Evolutionary conservation across 2,329 filamentous ascomycete species (phyloP).

Genomic region (Fusarium miscanthi): DNA sequence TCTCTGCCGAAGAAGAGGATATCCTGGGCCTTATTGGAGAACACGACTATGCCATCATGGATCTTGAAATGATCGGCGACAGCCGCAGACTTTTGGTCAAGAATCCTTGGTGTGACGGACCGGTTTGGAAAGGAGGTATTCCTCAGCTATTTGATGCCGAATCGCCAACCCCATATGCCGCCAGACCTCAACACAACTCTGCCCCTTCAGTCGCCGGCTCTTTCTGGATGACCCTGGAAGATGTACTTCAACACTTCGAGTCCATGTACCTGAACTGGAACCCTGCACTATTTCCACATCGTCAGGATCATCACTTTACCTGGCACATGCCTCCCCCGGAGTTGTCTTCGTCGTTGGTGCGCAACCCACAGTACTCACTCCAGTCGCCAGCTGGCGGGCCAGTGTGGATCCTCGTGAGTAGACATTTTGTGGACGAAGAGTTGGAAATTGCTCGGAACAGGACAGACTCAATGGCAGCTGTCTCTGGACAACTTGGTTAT

Average conservation of each 20-base stretch:
- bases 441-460: slow-evolving; percentile 64
- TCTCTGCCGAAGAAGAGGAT: slow-evolving; percentile 80
- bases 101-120: slow-evolving; percentile 93
- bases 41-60: slow-evolving; percentile 93
- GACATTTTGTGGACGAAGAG: slow-evolving; percentile 82
- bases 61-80: slow-evolving; percentile 72
- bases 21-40: slow-evolving; percentile 85
- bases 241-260: slow-evolving; percentile 91
- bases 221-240: slow-evolving; percentile 93
- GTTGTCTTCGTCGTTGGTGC: slow-evolving; percentile 66
- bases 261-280: slow-evolving; percentile 99
- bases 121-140: slow-evolving; percentile 70
- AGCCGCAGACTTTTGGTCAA: slow-evolving; percentile 83
- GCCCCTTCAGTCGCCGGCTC: slow-evolving; percentile 67
- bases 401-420: slow-evolving; percentile 86
- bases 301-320: slow-evolving; percentile 89
- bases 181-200: slow-evolving; percentile 11
- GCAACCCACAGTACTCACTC: slow-evolving; percentile 79
- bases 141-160: background rate
- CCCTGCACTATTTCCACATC: slow-evolving; percentile 80
- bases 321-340: slow-evolving; percentile 74
- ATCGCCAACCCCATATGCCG: background rate
- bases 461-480: slow-evolving; percentile 55
- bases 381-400: slow-evolving; percentile 67
- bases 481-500: slow-evolving; percentile 74